These are phyloP conservation scores for Talaromyces thailandensis DNA, from an alignment of 495 filamentous ascomycete species.

Conservation along the genomic window DNA sequence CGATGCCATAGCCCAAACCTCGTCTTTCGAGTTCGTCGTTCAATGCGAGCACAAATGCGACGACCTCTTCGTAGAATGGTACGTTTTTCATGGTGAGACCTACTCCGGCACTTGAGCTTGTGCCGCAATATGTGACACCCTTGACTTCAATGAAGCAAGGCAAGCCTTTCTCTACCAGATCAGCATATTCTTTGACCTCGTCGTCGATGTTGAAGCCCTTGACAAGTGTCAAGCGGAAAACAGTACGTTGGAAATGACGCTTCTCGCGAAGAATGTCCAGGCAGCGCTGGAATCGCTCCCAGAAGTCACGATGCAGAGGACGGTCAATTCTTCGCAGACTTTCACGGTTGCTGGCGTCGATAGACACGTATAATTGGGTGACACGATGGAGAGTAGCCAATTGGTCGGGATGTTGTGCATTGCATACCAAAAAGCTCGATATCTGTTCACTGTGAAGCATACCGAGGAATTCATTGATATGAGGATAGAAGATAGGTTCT, in stretches of 20 bases:
- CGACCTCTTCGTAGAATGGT: conserved; percentile 85
- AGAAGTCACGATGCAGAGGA: conserved; percentile 91
- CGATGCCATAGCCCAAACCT: conserved; percentile 77
- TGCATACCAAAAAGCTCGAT: conserved; percentile 92
- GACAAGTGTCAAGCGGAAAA: conserved; percentile 90
- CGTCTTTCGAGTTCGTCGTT: conserved; percentile 54
- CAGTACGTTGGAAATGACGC: conserved; percentile 75
- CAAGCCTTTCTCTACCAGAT: conserved; percentile 73
- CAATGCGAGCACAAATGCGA: conserved; percentile 67
- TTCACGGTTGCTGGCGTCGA: conserved; percentile 89
- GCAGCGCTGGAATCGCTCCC: conserved; percentile 87
- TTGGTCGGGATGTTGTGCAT: conserved; percentile 94
- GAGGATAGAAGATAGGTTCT: conserved; percentile 95
- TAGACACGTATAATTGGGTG: conserved; percentile 91
- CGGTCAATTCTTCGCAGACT: conserved; percentile 79
- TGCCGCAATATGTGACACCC: conserved; percentile 95
- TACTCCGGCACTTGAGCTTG: conserved; percentile 65
- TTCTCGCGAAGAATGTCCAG: conserved; percentile 81
- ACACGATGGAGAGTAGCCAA: conserved; percentile 71
- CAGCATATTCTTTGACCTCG: conserved; percentile 82
- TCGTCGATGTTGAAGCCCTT: conserved; percentile 96
- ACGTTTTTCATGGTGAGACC: conserved; percentile 94
- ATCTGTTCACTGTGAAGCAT: conserved; percentile 80
- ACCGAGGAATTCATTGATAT: conserved; percentile 83
- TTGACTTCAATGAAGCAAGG: conserved; percentile 93